Conservation (phyloP, 2,329 filamentous ascomycete genomes). For the Botrytis elliptica region DNA sequence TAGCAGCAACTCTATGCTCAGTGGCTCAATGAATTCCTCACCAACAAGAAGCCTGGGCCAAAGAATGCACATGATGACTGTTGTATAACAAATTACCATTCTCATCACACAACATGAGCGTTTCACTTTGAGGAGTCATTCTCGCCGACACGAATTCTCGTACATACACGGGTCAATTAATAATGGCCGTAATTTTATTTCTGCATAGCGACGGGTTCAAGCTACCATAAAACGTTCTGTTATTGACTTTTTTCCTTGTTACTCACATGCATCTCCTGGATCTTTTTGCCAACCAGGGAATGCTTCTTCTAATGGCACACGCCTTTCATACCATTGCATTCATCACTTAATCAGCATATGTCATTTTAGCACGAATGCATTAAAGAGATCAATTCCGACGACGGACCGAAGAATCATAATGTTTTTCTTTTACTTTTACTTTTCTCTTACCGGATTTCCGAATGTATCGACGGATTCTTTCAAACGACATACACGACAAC, state of each 20-base stretch:
- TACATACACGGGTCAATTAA: conserved; percentile 17
- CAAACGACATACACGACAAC: conserved; percentile 2
- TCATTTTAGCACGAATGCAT: background rate
- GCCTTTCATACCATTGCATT: conserved; percentile 9
- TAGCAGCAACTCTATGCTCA: conserved; percentile 53
- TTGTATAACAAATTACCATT: conserved; percentile 42
- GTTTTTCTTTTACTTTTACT: conserved; percentile 17
- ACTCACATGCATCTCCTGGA: conserved; percentile 13
- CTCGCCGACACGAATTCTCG: conserved; percentile 18
- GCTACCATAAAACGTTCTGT: conserved; percentile 17
- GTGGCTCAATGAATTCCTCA: conserved; percentile 53
- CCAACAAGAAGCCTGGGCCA: conserved; percentile 51
- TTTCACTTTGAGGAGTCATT: background rate
- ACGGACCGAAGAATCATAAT: conserved; percentile 17
- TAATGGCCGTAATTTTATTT: conserved; percentile 18
- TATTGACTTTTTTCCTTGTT: conserved; percentile 11
- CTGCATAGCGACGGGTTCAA: conserved; percentile 22
- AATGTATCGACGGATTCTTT: conserved; percentile 1
- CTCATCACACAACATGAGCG: conserved; percentile 1
- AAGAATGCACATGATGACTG: conserved; percentile 65
- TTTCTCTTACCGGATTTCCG: background rate
- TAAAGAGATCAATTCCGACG: conserved; percentile 10
- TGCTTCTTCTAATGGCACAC: conserved; percentile 18
- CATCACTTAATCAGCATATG: conserved; percentile 18
- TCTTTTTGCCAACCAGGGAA: background rate